Base-by-base conservation (phyloP, 2,329 filamentous ascomycete genomes). In the Ophiostoma sp. region DNA sequence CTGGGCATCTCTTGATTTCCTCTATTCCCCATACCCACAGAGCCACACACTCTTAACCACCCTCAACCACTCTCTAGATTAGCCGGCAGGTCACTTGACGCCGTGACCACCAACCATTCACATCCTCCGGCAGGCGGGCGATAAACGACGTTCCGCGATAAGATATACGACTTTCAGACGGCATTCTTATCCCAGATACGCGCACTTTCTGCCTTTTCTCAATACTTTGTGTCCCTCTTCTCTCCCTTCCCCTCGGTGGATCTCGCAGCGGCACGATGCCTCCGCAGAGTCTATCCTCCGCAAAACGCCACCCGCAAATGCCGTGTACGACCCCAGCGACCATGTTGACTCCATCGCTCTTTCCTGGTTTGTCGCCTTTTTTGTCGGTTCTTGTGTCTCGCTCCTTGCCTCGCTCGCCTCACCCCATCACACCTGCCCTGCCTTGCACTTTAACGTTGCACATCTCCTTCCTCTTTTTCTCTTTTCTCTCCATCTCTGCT, bases 91-190 rank as follows among this genome's bases (percentile, higher is more conserved):
- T n/a, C 17, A 33, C 17, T 68, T 50, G 64, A 50, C 42, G 28
- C 25, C 22, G 22, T 66, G 36, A 28, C 61, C 36, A 66, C 36
- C 42, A 42, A 63, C 11, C 36, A 22, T 11, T 12, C 11, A 7
- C 11, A 45, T 45, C 4, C 61, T 8, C 12, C 36, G n/a, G 39
- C 39, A 45, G 36, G 19, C 39, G n/a, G 61, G 36, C 42, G 42
- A 33, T 50, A 31, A 50, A 68, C 64, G 64, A 68, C 64, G 64
- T 68, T 50, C 64, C 42, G 64, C 64, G 63, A 50, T 15, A 48
- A 48, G 15, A 12, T 17, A 19, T 11, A 48, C 42, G 25, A 22
- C 33, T 36, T 36, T 36, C 11, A 68, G 22, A 42, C 33, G 12
- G 8, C 5, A 7, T 39, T 42, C 17, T 64, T 12, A 6, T 22